Base-by-base conservation (phyloP, 306 rosid species). In the Dalbergia cultrata region DNA sequence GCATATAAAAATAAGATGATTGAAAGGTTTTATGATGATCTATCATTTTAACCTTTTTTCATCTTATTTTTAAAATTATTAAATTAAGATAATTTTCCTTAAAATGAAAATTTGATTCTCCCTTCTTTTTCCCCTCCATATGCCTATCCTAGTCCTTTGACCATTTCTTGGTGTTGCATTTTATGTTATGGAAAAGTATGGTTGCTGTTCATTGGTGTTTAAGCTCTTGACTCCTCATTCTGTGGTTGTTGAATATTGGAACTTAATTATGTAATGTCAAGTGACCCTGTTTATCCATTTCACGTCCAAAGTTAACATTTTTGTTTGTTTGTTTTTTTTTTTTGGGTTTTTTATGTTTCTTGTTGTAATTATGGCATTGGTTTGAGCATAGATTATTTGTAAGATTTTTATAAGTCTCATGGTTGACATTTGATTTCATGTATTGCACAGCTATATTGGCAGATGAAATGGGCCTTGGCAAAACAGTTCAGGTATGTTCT, bases 401-500 rank as follows among this genome's bases (percentile, higher is more conserved):
- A 56, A 82, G 60, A 41, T 47, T 84, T 62, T 41, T 0, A 12
- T 37, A 69, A 72, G 56, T 77, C 41, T 21, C 0, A 19, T 79
- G 17, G 35, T 75, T 81, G 72, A 76, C 43, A 9, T 64, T 68
- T 83, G 75, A 73, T 86, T 60, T 80, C 59, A 41, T 86, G 84
- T 56, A 26, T 76, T 59, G 70, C 82, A 83, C 96, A 95, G 97
- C 99, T 74, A 95, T 95, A 84, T 90, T 95, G 90, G 99, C 98
- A 6, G 99, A 95, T 64, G 98, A 95, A 88, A 95, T 95, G 98
- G 99, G 99, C 54, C 91, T 95, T 62, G 99, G 99, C 74, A 95
- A 95, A 88, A 95, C 99, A 21, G 72, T 95, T 78, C 99, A 95
- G 94, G 99, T 95, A 58, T 60, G 45, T 69, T 49, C 8, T 61